These are phyloP conservation scores for Aspergillus arachidicola DNA, from an alignment of 2,329 filamentous ascomycete species.

Conservation along the genomic window DNA sequence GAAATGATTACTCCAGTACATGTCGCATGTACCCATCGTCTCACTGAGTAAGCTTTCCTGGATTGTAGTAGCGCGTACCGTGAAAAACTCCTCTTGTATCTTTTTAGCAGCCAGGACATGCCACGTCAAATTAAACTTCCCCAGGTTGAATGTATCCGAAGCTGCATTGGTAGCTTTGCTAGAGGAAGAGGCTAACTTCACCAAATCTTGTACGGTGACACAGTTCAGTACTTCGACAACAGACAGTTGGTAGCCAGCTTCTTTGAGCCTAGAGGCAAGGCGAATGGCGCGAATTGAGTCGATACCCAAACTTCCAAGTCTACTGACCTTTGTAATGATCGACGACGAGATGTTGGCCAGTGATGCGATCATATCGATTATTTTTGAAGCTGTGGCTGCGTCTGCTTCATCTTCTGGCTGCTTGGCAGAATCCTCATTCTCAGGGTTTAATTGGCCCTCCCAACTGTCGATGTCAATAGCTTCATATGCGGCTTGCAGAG, in stretches of 20 bases:
- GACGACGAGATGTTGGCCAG: constrained; percentile 25
- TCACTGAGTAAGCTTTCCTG: constrained; percentile 45
- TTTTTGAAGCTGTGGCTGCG: constrained; percentile 6
- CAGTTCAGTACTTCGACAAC: constrained; percentile 34
- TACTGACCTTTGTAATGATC: constrained; percentile 24
- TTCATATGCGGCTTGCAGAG: constrained; percentile 28
- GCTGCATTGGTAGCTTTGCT: background rate
- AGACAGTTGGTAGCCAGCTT: constrained; percentile 27
- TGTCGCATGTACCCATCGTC: constrained; percentile 39
- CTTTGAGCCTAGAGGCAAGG: constrained; percentile 29
- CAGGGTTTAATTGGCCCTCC: constrained; percentile 27
- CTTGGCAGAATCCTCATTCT: constrained; percentile 5
- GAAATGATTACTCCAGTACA: constrained; percentile 46
- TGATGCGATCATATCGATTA: constrained; percentile 27
- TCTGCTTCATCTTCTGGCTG: background rate
- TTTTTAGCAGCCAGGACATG: constrained; percentile 16
- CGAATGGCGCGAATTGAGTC: constrained; percentile 37
- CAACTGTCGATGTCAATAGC: constrained; percentile 30
- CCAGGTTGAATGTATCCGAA: constrained; percentile 19
- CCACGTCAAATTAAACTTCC: constrained; percentile 28
- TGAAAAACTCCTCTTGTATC: constrained; percentile 22
- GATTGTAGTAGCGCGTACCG: constrained; percentile 36
- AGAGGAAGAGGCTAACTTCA: constrained; percentile 16
- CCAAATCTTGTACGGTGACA: constrained; percentile 30
- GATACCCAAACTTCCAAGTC: constrained; percentile 31